Evolutionary conservation across 768 basidiomycete species (phyloP), one percentile per base, ranked within the genome.

Genomic region (Collybia sordida): DNA sequence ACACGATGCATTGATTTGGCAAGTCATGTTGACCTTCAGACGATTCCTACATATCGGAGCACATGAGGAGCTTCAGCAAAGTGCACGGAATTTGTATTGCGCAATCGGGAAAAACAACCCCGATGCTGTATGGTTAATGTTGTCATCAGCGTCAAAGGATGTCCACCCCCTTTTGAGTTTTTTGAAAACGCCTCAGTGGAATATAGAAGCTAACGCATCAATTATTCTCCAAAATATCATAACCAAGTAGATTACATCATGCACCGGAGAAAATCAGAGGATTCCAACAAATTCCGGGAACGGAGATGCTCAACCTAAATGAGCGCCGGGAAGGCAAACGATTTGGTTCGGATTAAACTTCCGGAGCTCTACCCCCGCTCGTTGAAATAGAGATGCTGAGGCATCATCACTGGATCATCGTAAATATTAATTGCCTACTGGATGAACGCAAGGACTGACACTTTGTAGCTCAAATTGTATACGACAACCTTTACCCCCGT

Each of bases 391-490:
- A 43, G 66, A 70, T 2, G 91, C 90, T 0, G 90, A 92, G 2
- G 85, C 88, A 39, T 88, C 88, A 58, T 97, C 93, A 37, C 90
- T 58, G n/a, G 12, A 54, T 46, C 3, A 45, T 25, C 27, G 39
- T 55, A 47, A 44, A 25, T 52, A 39, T 27, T 3, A 28, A 42
- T 14, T 18, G 0, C 23, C 35, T 21, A 28, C 35, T 7, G 31
- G 12, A 47, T 35, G 35, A 40, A 11, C 21, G 22, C 35, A 23
- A 38, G 41, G 14, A 77, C 89, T 59, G 57, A 92, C 97, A 98
- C 92, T 75, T 93, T 93, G 69, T 99, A 99, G 45, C 85, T 85
- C 47, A 98, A 71, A 64, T 94, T 96, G 65, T 98, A 99, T 4
- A 98, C 90, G 3, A 99, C 96, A 50, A 85, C 86, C 52, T 81